Conservation (phyloP, 768 basidiomycete genomes). For the Lactifluus rugatus region DNA sequence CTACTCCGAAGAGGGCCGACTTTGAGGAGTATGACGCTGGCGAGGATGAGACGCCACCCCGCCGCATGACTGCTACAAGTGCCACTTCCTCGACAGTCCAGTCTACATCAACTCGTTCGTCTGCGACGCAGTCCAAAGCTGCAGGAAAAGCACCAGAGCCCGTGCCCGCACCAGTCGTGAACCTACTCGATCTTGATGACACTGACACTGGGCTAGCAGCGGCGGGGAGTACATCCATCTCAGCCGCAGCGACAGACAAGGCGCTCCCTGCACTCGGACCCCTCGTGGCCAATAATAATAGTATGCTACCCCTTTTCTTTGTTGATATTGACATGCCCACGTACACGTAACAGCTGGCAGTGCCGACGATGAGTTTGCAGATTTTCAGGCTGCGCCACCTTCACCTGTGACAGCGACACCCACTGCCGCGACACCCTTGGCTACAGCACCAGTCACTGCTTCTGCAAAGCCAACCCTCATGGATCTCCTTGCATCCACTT, state of each 20-base stretch:
- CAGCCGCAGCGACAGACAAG: conserved; percentile 35
- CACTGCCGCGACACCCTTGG: conserved; percentile 25
- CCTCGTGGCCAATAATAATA: conserved; percentile 19
- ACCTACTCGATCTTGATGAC: conserved; percentile 75
- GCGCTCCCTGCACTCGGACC: conserved; percentile 40
- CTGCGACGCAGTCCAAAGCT: conserved; percentile 19
- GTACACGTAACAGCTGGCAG: not conserved
- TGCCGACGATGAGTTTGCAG: conserved; percentile 74
- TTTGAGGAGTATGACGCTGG: conserved; percentile 98
- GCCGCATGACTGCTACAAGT: conserved; percentile 31
- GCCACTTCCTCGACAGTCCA: conserved; percentile 26
- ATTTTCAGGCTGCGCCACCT: conserved; percentile 69
- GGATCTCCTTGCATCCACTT: conserved; percentile 3
- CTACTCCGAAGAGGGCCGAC: conserved; percentile 36
- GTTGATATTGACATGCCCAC: not conserved
- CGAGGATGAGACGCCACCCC: conserved; percentile 62
- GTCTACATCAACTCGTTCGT: conserved; percentile 27
- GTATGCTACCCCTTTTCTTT: conserved; percentile 10
- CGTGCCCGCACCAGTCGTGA: conserved; percentile 34
- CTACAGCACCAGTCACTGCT: not conserved
- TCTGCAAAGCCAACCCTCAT: conserved; percentile 6
- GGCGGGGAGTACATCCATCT: conserved; percentile 1
- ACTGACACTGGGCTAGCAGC: conserved; percentile 38
- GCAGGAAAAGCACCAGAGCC: conserved; percentile 34
- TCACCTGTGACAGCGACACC: conserved; percentile 45